phyloP scores from a whole-genome alignment of 352 stramenopile genomes.

The Pythium phragmiticola region DNA sequence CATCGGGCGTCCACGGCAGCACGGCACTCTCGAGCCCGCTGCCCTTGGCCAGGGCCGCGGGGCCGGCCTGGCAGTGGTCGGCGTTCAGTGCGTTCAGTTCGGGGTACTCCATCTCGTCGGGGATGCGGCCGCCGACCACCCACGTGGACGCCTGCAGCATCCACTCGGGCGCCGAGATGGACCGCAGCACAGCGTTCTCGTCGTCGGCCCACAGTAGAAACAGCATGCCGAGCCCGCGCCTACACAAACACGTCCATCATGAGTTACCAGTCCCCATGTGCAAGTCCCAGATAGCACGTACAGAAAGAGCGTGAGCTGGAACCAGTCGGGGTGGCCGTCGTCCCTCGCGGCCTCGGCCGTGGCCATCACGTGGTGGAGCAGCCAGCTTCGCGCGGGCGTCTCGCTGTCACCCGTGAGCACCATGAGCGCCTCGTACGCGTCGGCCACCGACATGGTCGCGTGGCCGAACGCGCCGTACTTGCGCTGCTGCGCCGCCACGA shows the following conservation, averaged over 20 bases:
- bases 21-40: slow-evolving; percentile 39
- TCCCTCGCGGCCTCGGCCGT: slow-evolving; percentile 54
- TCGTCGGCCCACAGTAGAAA: slow-evolving; percentile 80
- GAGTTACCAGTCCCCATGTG: not conserved
- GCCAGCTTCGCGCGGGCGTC: slow-evolving; percentile 39
- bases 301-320: slow-evolving; percentile 76
- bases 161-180: slow-evolving; percentile 75
- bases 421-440: slow-evolving; percentile 63
- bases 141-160: slow-evolving; percentile 62
- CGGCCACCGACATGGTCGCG: slow-evolving; percentile 48
- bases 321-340: slow-evolving; percentile 78
- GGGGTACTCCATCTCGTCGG: slow-evolving; percentile 53
- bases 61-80: slow-evolving; percentile 41
- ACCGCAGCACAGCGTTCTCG: slow-evolving; percentile 55
- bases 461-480: slow-evolving; percentile 56
- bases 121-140: slow-evolving; percentile 58
- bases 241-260: slow-evolving; percentile 15
- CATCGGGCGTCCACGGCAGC: slow-evolving; percentile 75
- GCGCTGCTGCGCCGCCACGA: slow-evolving; percentile 41
- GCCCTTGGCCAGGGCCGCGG: not conserved
- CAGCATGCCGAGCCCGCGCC: slow-evolving; percentile 64
- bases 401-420: slow-evolving; percentile 59
- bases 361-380: slow-evolving; percentile 73
- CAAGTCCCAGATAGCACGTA: slow-evolving; percentile 20
- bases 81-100: slow-evolving; percentile 65